A percentile compares a stretch with the other conserved stretches of the same genome.
phyloP scores from a whole-genome alignment of 1,284 basidiomycete species.

The Cutaneotrichosporon cavernicola region DNA sequence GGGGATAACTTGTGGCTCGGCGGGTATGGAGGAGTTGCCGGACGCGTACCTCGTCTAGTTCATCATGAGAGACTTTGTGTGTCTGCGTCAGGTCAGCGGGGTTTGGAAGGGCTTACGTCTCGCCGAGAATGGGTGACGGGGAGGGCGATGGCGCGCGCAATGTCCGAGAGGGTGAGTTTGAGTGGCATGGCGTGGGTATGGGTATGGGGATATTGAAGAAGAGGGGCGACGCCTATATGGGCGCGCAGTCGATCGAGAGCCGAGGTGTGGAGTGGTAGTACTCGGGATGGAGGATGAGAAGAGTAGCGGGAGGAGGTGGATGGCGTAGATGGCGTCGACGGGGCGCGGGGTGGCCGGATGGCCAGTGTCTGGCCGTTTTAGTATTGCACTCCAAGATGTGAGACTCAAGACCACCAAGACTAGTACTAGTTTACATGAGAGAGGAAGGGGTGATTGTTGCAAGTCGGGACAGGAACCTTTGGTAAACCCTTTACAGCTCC shows the following conservation, averaged over 20 bases:
- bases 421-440: too few relatives aligned
- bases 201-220: too few relatives aligned
- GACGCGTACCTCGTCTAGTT: conserved; percentile 10
- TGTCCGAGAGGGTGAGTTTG: conserved; percentile 5
- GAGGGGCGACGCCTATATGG: too few relatives aligned
- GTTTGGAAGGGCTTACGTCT: background rate
- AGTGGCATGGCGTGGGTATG: conserved; percentile 2
- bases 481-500: too few relatives aligned
- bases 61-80: background rate
- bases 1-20: background rate
- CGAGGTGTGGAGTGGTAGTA: too few relatives aligned
- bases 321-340: background rate
- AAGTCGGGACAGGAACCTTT: too few relatives aligned
- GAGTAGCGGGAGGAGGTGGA: too few relatives aligned
- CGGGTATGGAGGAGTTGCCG: conserved; percentile 2
- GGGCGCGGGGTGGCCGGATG: background rate
- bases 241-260: too few relatives aligned
- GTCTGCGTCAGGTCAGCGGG: background rate
- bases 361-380: background rate
- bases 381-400: too few relatives aligned
- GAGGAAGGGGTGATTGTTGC: too few relatives aligned
- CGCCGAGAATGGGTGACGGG: conserved; percentile 6
- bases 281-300: too few relatives aligned
- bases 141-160: conserved; percentile 8
- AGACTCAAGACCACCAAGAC: too few relatives aligned